Percentiles rank a stretch among this genome's conserved stretches.
Evolutionary conservation across 2,329 filamentous ascomycete genomes (phyloP).

Genomic region (Penicillium glabrum): DNA sequence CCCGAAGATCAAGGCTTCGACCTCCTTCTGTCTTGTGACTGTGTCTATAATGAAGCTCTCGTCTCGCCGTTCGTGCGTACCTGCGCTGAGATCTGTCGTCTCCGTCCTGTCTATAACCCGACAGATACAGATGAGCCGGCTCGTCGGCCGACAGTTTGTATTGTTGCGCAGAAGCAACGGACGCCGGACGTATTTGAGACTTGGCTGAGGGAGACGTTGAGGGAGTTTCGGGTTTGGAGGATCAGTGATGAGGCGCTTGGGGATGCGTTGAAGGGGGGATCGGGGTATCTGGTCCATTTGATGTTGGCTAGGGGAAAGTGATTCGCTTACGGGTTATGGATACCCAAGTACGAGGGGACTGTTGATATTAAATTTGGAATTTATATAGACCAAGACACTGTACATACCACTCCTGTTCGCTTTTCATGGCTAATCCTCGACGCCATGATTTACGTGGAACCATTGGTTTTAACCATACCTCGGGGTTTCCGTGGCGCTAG

Average conservation of each 20-base stretch:
- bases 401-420: no score
- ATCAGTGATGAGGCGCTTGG: constrained; percentile 65
- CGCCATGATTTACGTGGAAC: no score
- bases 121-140: background rate
- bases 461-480: no score
- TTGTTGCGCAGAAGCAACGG: constrained; percentile 87
- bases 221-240: constrained; percentile 72
- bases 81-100: constrained; percentile 70
- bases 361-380: no score
- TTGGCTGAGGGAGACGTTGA: constrained; percentile 71
- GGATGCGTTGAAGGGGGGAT: constrained; percentile 58
- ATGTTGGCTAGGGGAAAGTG: constrained; percentile 57
- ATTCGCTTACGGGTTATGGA: background rate
- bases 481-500: no score
- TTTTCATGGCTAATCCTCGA: no score
- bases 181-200: constrained; percentile 79
- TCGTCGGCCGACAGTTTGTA: constrained; percentile 61
- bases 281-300: constrained; percentile 81
- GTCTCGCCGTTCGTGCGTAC: constrained; percentile 79
- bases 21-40: constrained; percentile 81
- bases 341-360: no score
- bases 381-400: no score
- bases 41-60: constrained; percentile 89
- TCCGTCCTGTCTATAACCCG: constrained; percentile 46
- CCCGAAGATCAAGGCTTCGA: constrained; percentile 58